phyloP scores from a whole-genome alignment of 225 moss, liverwort and hornwort genomes.

The Polytrichum formosum region DNA sequence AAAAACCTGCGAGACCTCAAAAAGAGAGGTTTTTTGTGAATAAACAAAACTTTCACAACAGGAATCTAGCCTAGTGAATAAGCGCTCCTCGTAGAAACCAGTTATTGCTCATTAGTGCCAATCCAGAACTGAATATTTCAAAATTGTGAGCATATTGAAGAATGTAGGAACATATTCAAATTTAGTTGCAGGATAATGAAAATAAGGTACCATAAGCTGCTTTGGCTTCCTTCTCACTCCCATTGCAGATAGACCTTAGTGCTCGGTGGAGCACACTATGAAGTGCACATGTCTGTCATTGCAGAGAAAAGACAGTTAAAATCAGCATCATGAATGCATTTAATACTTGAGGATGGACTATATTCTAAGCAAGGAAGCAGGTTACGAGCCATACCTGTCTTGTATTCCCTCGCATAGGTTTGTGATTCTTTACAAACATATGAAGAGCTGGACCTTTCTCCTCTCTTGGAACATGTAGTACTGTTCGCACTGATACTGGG shows the following conservation, averaged over 20 bases:
- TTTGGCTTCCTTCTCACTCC: constrained; percentile 90
- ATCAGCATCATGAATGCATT: neutral
- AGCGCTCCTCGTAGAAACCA: neutral
- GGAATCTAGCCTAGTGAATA: neutral
- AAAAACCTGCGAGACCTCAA: constrained; percentile 56
- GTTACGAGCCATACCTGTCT: constrained; percentile 30
- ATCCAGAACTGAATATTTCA: neutral
- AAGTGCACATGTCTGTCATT: constrained; percentile 73
- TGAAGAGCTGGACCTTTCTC: constrained; percentile 26
- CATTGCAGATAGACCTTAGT: constrained; percentile 71
- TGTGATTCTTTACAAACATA: constrained; percentile 26
- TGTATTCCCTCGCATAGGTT: constrained; percentile 22
- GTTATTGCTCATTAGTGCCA: neutral
- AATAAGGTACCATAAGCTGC: constrained; percentile 72
- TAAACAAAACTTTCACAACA: no score
- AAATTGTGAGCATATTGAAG: neutral
- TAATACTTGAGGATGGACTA: no score
- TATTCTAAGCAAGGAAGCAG: no score
- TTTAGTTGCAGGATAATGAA: neutral
- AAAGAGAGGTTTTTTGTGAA: neutral
- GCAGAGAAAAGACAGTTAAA: constrained; percentile 7
- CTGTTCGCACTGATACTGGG: constrained; percentile 73
- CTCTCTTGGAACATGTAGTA: constrained; percentile 34
- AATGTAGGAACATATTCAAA: neutral
- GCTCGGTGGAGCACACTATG: constrained; percentile 70